phyloP scores from a whole-genome alignment of 2,329 filamentous ascomycete genomes.

The Fusarium pilosicola region DNA sequence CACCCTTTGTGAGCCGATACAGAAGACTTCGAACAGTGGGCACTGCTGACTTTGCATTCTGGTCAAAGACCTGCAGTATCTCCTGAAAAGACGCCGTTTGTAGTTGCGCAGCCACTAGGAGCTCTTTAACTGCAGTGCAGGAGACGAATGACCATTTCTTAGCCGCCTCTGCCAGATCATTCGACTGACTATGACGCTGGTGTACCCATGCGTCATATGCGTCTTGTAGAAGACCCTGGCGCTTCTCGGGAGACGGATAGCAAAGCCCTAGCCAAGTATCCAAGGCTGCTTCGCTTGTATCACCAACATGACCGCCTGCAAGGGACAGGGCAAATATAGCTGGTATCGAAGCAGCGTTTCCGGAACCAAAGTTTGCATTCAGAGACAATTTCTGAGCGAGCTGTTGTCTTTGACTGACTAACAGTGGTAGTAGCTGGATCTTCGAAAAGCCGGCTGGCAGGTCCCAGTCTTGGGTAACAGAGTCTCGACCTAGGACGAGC shows the following conservation, averaged over 20 bases:
- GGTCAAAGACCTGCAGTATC: background rate
- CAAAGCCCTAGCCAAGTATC: background rate
- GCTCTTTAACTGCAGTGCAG: background rate
- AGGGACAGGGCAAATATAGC: background rate
- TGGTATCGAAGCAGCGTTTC: background rate
- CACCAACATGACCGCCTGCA: background rate
- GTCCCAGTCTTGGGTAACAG: background rate
- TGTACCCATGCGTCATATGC: background rate
- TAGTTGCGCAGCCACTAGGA: background rate
- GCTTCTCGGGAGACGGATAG: too few species aligned
- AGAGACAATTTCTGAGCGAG: background rate
- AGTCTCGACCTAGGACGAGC: background rate
- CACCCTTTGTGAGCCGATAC: background rate
- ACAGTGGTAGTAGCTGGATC: background rate
- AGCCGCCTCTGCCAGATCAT: fast-evolving
- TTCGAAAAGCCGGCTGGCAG: background rate
- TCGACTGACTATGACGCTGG: fast-evolving
- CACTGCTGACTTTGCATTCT: background rate
- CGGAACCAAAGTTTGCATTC: background rate
- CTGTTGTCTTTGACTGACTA: background rate
- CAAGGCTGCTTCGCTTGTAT: background rate
- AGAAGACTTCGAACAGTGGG: background rate
- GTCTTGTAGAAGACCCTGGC: background rate
- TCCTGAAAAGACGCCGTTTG: background rate
- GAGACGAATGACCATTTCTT: background rate